Base-by-base conservation (phyloP, 2,329 filamentous ascomycete genomes). In the Pyricularia sp. region DNA sequence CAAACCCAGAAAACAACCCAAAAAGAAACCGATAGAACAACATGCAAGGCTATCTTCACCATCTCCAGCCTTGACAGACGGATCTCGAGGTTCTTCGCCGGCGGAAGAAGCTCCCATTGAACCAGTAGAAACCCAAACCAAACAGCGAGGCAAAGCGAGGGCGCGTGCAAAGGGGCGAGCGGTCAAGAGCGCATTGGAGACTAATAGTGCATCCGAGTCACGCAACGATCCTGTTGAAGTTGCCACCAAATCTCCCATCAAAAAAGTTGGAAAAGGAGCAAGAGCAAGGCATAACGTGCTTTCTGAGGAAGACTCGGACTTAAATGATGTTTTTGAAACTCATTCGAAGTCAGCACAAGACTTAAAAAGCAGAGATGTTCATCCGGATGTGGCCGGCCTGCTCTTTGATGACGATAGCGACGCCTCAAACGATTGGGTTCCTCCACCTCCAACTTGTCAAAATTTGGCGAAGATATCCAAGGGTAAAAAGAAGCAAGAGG, bases 351-450 rank as follows among this genome's bases (percentile, higher is more conserved):
- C 26, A 59, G 13, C 3, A 19, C 55, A 8, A 59, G 55, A 28
- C 3, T 12, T 12, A 30, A 19, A 59, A 12, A 28, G 7, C 13
- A 16, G 24, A 10, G 26, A 59, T 59, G 55, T 24, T 19, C 55
- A 59, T 28, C 55, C 55, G 6, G 55, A 59, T 3, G 24, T 59
- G 12, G 55, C 28, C 6, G 12, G 60, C 19, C 31, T 62, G 10
- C n/a, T 40, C 31, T 62, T 62, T 62, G 60, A 28, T 61, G 57
- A 65, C 26, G 55, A 49, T 19, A 33, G 66, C 40, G 62, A 35
- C 2, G 61, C 35, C 9, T 63, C 40, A 24, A 40, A 64, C 53
- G 40, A 35, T 9, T 62, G 26, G 62, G 55, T 62, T 22, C 60
- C 60, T 22, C 60, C 60, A 26, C 65, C 55, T 24, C 8, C n/a